phyloP scores from a whole-genome alignment of 345 rosid species.

The Eucalyptus fibrosa region DNA sequence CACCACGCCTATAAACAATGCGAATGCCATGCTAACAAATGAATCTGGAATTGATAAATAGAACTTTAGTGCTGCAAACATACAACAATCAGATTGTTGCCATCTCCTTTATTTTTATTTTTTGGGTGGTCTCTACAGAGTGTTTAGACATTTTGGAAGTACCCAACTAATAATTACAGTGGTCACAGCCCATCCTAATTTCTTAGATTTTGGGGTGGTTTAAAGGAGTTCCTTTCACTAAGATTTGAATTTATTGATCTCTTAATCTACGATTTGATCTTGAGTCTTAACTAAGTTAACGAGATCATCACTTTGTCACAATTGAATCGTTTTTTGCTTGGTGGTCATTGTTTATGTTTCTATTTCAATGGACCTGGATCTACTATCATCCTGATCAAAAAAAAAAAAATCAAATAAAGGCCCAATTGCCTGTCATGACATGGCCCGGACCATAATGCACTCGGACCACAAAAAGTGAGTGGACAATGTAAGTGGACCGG shows the following conservation, averaged over 20 bases:
- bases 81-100: too few relatives aligned
- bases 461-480: background rate
- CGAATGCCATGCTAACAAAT: background rate
- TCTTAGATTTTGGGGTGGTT: too few relatives aligned
- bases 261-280: too few relatives aligned
- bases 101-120: too few relatives aligned
- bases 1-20: background rate
- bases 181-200: accelerated
- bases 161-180: too few relatives aligned
- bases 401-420: background rate
- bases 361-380: background rate
- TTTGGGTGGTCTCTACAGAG: too few relatives aligned
- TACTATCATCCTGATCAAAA: accelerated
- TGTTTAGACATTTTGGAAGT: too few relatives aligned
- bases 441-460: background rate
- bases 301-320: background rate
- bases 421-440: background rate
- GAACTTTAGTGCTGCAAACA: too few relatives aligned
- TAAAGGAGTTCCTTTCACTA: too few relatives aligned
- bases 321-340: accelerated
- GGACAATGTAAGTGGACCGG: background rate
- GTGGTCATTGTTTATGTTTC: background rate
- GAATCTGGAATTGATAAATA: too few relatives aligned
- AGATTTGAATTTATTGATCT: too few relatives aligned
- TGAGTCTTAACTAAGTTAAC: too few relatives aligned